phyloP scores from a whole-genome alignment of 495 filamentous ascomycete genomes.

The Cercophora sp. region DNA sequence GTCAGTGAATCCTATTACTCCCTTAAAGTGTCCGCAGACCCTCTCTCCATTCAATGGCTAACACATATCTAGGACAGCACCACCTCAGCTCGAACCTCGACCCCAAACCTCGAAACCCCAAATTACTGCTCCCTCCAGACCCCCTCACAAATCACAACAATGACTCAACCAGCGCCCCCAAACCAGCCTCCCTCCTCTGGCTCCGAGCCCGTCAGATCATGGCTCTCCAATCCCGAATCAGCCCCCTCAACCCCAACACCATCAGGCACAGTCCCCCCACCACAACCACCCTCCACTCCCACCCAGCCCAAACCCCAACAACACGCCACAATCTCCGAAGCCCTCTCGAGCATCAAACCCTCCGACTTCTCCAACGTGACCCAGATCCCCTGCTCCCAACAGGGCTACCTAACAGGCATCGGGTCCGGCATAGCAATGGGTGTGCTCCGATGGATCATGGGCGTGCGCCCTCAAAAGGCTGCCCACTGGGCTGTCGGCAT shows the following conservation, averaged over 20 bases:
- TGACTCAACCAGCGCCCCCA: constrained; percentile 8
- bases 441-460: constrained; percentile 63
- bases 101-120: background rate
- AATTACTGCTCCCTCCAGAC: background rate
- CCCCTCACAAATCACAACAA: background rate
- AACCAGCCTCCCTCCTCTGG: too few species aligned
- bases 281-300: constrained; percentile 3
- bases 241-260: background rate
- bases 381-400: constrained; percentile 77
- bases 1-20: too few species aligned
- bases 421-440: constrained; percentile 70
- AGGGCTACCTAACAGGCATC: constrained; percentile 79
- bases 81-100: background rate
- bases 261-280: background rate
- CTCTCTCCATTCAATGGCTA: too few species aligned
- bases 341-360: constrained; percentile 59
- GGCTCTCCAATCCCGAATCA: background rate
- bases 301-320: constrained; percentile 17
- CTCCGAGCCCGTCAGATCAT: background rate
- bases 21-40: too few species aligned
- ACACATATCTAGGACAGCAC: too few species aligned
- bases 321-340: constrained; percentile 56
- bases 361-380: constrained; percentile 71
- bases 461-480: constrained; percentile 52
- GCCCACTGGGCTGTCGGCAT: constrained; percentile 82